phyloP scores from a whole-genome alignment of 306 rosid species.

The Cucurbita ficifolia region DNA sequence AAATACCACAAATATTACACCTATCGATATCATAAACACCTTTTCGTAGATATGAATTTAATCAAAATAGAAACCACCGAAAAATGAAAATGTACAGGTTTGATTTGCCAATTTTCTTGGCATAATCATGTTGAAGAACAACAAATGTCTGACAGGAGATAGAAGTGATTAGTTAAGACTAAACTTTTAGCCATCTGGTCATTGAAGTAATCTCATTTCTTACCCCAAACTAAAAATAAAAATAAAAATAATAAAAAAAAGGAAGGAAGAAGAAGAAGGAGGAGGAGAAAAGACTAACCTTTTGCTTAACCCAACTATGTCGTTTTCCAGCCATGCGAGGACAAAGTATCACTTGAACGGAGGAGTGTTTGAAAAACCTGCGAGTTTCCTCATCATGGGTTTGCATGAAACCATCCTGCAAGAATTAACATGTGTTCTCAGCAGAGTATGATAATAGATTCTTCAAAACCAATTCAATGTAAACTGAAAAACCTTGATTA shows the following conservation, averaged over 20 bases:
- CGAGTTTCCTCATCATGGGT: constrained; percentile 96
- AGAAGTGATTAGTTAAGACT: not conserved
- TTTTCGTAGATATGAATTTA: not conserved
- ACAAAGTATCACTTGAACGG: constrained; percentile 81
- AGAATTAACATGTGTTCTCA: not conserved
- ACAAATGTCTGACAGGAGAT: not conserved
- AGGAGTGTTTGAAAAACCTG: constrained; percentile 83
- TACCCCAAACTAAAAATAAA: not conserved
- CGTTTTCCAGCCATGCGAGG: constrained; percentile 83
- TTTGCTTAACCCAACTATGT: constrained; percentile 85
- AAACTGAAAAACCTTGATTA: not conserved
- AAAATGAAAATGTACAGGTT: not conserved
- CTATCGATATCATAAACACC: not conserved
- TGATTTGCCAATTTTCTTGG: not conserved
- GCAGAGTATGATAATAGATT: not conserved
- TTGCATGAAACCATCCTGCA: constrained; percentile 94
- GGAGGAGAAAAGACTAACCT: constrained; percentile 23
- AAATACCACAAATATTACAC: not conserved
- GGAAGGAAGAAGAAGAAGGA: not conserved
- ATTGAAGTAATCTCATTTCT: not conserved
- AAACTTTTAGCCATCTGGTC: not conserved
- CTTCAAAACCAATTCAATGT: not conserved
- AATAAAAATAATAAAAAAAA: too few species aligned
- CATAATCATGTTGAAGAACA: constrained; percentile 4
- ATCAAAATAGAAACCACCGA: not conserved